phyloP scores from a whole-genome alignment of 495 filamentous ascomycete species.

The Podospora fimiseda region DNA sequence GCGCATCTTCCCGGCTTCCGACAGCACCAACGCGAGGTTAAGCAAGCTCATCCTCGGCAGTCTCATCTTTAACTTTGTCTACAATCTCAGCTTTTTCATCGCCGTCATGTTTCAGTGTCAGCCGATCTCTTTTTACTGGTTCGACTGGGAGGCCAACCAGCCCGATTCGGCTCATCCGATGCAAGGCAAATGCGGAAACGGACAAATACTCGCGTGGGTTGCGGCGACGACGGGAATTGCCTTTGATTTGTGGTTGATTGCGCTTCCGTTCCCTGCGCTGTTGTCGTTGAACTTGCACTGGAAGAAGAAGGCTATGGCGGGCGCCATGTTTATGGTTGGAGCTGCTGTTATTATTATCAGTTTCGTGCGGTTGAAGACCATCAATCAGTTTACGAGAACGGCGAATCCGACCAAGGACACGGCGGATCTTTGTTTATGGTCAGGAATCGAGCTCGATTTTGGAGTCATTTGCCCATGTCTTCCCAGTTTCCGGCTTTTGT shows the following conservation, averaged over 20 bases:
- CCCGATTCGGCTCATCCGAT: not conserved
- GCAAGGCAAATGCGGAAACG: not conserved
- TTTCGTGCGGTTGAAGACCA: not conserved
- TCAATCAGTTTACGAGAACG: not conserved
- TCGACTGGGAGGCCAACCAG: not conserved
- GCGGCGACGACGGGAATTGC: not conserved
- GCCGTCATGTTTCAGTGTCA: not conserved
- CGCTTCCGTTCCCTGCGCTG: not conserved
- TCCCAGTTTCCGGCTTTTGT: not conserved
- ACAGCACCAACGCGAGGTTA: not conserved
- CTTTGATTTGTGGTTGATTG: not conserved
- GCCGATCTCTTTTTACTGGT: not conserved
- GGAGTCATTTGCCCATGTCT: slow-evolving; percentile 10
- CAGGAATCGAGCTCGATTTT: not conserved
- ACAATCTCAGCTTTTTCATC: not conserved
- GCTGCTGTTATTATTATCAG: not conserved
- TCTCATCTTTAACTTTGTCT: not conserved
- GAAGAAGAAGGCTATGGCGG: not conserved
- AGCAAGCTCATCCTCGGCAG: not conserved
- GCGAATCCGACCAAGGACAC: not conserved
- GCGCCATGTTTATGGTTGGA: not conserved
- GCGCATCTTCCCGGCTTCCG: not conserved
- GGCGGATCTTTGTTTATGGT: not conserved
- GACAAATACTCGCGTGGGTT: not conserved
- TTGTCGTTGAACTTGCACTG: not conserved